phyloP scores from a whole-genome alignment of 805 yeast species.

The Teunomyces barrocoloradensis region DNA sequence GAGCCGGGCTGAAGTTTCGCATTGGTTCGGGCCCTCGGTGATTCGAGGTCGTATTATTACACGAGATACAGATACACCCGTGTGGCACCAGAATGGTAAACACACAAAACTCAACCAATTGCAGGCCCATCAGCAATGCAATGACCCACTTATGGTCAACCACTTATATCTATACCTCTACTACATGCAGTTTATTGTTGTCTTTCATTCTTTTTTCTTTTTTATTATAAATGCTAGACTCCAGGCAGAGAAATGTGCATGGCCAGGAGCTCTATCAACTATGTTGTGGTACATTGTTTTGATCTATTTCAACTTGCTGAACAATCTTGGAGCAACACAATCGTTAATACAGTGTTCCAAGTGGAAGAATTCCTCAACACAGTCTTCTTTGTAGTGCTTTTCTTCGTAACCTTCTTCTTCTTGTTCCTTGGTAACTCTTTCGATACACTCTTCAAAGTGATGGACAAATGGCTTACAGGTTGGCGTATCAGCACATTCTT shows the following conservation, averaged over 20 bases:
- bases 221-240: constrained; percentile 1
- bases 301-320: constrained; percentile 74
- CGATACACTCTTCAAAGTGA: constrained; percentile 92
- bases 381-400: constrained; percentile 86
- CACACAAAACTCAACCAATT: background rate
- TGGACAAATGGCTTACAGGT: constrained; percentile 74
- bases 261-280: constrained; percentile 2
- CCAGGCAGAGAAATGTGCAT: constrained; percentile 1
- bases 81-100: background rate
- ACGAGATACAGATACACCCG: background rate
- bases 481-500: constrained; percentile 64
- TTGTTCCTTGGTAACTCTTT: constrained; percentile 85
- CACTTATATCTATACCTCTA: too few relatives aligned
- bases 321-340: constrained; percentile 87
- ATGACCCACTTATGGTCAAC: too few relatives aligned
- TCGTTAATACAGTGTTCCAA: constrained; percentile 90
- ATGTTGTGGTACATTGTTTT: constrained; percentile 2
- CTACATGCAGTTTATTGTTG: background rate
- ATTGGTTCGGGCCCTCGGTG: background rate
- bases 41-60: too few relatives aligned
- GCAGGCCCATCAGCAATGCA: background rate
- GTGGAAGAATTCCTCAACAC: constrained; percentile 98
- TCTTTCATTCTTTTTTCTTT: background rate
- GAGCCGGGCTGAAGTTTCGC: background rate
- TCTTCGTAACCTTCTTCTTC: constrained; percentile 83